A percentile compares a stretch with the other conserved stretches of the same genome.
These are phyloP conservation scores for Picochlorum sp. DNA, from an alignment of 139 green algal species.

Conservation along the genomic window DNA sequence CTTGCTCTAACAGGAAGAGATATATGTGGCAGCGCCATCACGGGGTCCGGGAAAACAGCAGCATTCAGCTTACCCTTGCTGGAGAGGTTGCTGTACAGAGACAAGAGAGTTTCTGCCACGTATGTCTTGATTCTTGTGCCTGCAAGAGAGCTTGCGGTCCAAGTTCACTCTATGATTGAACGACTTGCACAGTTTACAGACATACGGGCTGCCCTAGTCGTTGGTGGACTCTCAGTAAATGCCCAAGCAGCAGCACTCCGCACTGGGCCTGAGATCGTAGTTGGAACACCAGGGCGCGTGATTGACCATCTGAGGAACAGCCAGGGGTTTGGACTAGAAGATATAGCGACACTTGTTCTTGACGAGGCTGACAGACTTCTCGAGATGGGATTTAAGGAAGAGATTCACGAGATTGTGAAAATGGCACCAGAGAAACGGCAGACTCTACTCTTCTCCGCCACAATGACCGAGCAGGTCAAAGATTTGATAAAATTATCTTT, in stretches of 20 bases:
- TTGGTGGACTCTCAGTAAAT: conserved; percentile 82
- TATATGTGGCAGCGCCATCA: conserved; percentile 92
- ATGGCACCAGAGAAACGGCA: conserved; percentile 78
- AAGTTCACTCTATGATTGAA: conserved; percentile 90
- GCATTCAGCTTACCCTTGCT: conserved; percentile 89
- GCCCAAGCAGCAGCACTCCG: conserved; percentile 76
- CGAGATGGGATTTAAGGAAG: conserved; percentile 80
- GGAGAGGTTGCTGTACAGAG: conserved; percentile 85
- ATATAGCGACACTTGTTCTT: conserved; percentile 78
- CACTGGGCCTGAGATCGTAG: conserved; percentile 73
- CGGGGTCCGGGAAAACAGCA: conserved; percentile 93
- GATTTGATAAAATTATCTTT: conserved; percentile 69
- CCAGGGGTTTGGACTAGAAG: conserved; percentile 78
- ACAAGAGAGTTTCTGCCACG: conserved; percentile 49
- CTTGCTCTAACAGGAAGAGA: conserved; percentile 85
- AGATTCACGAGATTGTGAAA: conserved; percentile 74
- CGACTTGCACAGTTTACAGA: conserved; percentile 92
- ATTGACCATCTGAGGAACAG: conserved; percentile 96
- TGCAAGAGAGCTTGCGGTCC: conserved; percentile 87
- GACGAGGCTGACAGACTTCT: conserved; percentile 93
- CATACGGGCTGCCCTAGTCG: conserved; percentile 76
- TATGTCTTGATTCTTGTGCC: conserved; percentile 79
- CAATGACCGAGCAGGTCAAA: conserved; percentile 62
- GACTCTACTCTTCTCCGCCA: conserved; percentile 89
- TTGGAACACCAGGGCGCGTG: conserved; percentile 80